Base-by-base conservation (phyloP, 768 basidiomycete species). In the Auriscalpium microsporum region DNA sequence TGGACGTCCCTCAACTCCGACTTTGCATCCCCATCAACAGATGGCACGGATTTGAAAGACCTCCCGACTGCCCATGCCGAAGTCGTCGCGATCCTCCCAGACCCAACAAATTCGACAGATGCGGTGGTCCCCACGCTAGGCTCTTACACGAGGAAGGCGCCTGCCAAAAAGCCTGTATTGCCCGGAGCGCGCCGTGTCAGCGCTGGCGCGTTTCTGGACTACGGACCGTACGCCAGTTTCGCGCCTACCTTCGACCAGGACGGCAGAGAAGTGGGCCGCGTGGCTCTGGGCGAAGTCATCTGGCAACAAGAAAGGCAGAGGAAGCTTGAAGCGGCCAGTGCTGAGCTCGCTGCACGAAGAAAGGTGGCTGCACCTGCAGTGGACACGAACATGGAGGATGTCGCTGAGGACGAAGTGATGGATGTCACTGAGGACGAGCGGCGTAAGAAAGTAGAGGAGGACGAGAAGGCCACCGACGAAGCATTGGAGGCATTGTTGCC, bases 181-280 rank as follows among this genome's bases (percentile, higher is more conserved):
- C 77, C 78, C 1, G 67, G 74, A 0, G 72, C 81, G 14, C 80
- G 86, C 45, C 75, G 75, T 23, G 68, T 90, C 38, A 78, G 80
- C 45, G 75, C 81, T 28, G 87, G 86, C 52, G 68, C 75, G 0
- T 91, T 91, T 65, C 72, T 93, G 8, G 86, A 93, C 67, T 92
- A 92, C 63, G 90, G 90, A 0, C 75, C 77, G 11, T 86, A 75
- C 63, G 70, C 87, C 8, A 84, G 79, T 64, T 92, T 92, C 68
- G 89, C 90, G 0, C 90, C 90, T 1, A 72, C 76, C 10, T 91
- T 87, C 66, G 86, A 89, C 56, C 85, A 88, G 59, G 84, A 87
- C 56, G 83, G 83, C n/a, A 77, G 80, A 49, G 80, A 87, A 62
- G 70, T 90, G 7, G 88, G 88, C 4, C 75, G 80, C 53, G 67